These are phyloP conservation scores for Trichoderma atroviride DNA, from an alignment of 2,329 filamentous ascomycete species.

Conservation along the genomic window DNA sequence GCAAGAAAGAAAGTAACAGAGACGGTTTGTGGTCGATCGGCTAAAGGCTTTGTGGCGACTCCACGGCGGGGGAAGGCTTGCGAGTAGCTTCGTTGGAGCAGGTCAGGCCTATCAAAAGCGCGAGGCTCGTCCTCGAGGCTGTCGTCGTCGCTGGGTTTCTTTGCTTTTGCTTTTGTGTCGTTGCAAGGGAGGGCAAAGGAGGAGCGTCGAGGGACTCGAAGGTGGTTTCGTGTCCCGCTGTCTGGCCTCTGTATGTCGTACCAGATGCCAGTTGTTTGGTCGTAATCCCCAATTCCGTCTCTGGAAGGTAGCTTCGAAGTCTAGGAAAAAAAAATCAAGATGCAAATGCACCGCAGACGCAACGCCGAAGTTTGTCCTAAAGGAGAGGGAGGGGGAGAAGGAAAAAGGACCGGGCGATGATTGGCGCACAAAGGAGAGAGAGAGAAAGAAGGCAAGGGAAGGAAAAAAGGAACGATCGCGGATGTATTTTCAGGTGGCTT, in stretches of 20 bases:
- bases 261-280: not conserved
- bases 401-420: not conserved
- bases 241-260: not conserved
- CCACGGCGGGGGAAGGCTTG: constrained; percentile 14
- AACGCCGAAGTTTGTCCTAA: constrained; percentile 8
- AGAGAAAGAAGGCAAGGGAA: not conserved
- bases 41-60: constrained; percentile 8
- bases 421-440: not conserved
- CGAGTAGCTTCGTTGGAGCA: constrained; percentile 11
- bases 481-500: constrained; percentile 18
- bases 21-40: not conserved
- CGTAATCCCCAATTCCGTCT: constrained; percentile 15
- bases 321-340: constrained; percentile 14
- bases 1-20: not conserved
- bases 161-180: not conserved
- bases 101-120: constrained; percentile 11
- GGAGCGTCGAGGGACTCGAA: not conserved
- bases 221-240: constrained; percentile 5
- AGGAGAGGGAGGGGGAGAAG: not conserved
- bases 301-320: not conserved
- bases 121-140: constrained; percentile 5
- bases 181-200: constrained; percentile 16
- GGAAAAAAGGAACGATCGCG: constrained; percentile 19
- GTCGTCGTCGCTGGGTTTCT: not conserved
- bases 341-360: constrained; percentile 23